Evolutionary conservation across 257 asterid genomes (phyloP).

Genomic region (Craterostigma plantagineum): DNA sequence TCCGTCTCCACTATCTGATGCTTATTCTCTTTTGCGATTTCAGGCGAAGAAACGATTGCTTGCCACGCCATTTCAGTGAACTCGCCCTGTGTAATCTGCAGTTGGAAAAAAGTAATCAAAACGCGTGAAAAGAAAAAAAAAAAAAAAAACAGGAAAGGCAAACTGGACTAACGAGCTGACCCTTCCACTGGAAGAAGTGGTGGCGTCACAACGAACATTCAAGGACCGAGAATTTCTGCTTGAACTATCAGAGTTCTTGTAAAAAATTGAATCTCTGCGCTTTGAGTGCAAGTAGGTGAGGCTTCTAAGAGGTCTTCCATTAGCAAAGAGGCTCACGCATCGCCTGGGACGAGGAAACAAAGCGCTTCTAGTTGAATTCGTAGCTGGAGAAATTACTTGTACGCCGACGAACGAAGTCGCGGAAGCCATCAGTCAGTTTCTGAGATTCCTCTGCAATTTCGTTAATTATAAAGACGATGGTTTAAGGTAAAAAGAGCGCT

Average conservation of each 20-base stretch:
- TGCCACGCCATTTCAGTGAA: conserved; percentile 99
- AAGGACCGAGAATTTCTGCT: conserved; percentile 27
- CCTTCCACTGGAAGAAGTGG: conserved; percentile 38
- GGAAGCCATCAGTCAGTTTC: conserved; percentile 33
- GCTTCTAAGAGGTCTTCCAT: conserved; percentile 14
- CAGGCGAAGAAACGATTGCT: conserved; percentile 76
- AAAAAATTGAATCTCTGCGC: conserved; percentile 17
- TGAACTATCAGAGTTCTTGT: conserved; percentile 13
- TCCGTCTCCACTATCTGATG: conserved; percentile 99
- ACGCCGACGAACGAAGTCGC: conserved; percentile 36
- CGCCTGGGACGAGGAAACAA: conserved; percentile 23
- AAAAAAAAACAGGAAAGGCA: too few relatives aligned
- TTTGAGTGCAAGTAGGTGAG: conserved; percentile 16
- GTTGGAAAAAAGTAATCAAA: conserved; percentile 5
- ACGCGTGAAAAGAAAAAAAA: neutral
- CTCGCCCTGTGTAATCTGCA: conserved; percentile 74
- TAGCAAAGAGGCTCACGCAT: conserved; percentile 23
- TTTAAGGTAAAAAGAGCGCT: too few relatives aligned
- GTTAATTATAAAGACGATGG: conserved; percentile 10
- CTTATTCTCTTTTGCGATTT: conserved; percentile 81
- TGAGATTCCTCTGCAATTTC: neutral
- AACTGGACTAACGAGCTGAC: conserved; percentile 17
- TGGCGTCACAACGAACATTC: conserved; percentile 46
- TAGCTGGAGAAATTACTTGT: conserved; percentile 16
- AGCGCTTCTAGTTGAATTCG: conserved; percentile 20